These are phyloP conservation scores for Nakazawaea sp. DNA, from an alignment of 805 yeast genomes.

Conservation along the genomic window DNA sequence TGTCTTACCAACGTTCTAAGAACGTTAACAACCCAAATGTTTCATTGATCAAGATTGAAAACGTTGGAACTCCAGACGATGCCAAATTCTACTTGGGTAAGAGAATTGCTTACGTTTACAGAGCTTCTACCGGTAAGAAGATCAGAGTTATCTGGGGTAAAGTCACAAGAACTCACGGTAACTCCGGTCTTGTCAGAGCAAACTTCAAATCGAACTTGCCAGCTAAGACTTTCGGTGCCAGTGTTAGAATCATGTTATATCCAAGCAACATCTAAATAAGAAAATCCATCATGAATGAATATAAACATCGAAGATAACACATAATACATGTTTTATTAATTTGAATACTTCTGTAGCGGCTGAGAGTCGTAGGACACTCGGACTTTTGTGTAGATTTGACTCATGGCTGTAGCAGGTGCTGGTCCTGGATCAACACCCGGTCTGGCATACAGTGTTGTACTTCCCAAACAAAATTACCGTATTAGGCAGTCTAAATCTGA, in stretches of 20 bases:
- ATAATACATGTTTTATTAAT: too few relatives aligned
- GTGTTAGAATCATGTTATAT: conserved; percentile 99
- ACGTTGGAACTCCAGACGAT: conserved; percentile 85
- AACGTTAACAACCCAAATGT: conserved; percentile 96
- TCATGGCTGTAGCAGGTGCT: too few relatives aligned
- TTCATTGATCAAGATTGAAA: conserved; percentile 95
- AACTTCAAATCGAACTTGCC: conserved; percentile 98
- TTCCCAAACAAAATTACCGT: too few relatives aligned
- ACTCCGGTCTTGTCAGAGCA: conserved; percentile 97
- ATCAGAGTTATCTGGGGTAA: conserved; percentile 99
- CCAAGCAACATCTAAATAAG: conserved; percentile 92
- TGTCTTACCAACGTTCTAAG: conserved; percentile 99
- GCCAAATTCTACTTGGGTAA: conserved; percentile 99
- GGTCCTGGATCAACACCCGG: too few relatives aligned
- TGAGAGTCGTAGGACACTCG: too few relatives aligned
- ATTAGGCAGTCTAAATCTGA: too few relatives aligned
- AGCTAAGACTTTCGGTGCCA: conserved; percentile 99
- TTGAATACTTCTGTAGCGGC: too few relatives aligned
- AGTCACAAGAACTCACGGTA: conserved; percentile 98
- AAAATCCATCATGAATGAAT: too few relatives aligned
- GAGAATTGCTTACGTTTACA: conserved; percentile 99
- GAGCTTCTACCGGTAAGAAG: conserved; percentile 96
- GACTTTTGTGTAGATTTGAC: too few relatives aligned
- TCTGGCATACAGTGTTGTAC: too few relatives aligned
- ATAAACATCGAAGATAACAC: too few relatives aligned